phyloP scores from a whole-genome alignment of 1,139 yeast species.

The Pichia sp. region DNA sequence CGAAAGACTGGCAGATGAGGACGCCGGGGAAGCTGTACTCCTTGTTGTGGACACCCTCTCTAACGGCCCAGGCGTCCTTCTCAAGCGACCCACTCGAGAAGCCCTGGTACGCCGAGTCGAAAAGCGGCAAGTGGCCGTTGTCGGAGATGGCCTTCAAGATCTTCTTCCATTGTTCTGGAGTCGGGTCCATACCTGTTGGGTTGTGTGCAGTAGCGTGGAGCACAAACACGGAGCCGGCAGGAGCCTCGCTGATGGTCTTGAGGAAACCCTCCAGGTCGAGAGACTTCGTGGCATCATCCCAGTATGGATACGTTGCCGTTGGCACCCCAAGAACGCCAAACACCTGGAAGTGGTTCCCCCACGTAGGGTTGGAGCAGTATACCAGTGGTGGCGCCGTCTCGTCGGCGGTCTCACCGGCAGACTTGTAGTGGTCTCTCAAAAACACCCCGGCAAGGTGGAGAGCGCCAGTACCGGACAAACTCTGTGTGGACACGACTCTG shows the following conservation, averaged over 20 bases:
- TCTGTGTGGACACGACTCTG: slow-evolving; percentile 71
- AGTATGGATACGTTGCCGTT: slow-evolving; percentile 70
- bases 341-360: slow-evolving; percentile 92
- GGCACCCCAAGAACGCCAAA: slow-evolving; percentile 63
- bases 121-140: slow-evolving; percentile 72
- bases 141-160: slow-evolving; percentile 58
- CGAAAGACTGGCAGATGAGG: slow-evolving; percentile 89
- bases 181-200: slow-evolving; percentile 96
- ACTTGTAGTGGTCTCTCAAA: slow-evolving; percentile 51
- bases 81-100: slow-evolving; percentile 87
- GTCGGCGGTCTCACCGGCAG: slow-evolving; percentile 30
- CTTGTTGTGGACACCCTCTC: slow-evolving; percentile 63
- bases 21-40: slow-evolving; percentile 41
- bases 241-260: slow-evolving; percentile 62
- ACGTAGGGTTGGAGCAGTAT: slow-evolving; percentile 85
- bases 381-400: slow-evolving; percentile 41
- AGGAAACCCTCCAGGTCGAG: slow-evolving; percentile 69
- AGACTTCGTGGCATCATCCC: slow-evolving; percentile 58
- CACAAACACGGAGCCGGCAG: slow-evolving; percentile 72
- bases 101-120: slow-evolving; percentile 97
- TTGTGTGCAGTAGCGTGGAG: slow-evolving; percentile 97
- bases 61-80: slow-evolving; percentile 81
- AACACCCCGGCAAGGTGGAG: slow-evolving; percentile 82
- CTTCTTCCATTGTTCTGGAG: slow-evolving; percentile 75
- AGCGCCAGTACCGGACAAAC: slow-evolving; percentile 95